Evolutionary conservation across 129 eudicot genomes (phyloP), one percentile per base, ranked within the genome.

Genomic region (Ambrosia artemisiifolia): DNA sequence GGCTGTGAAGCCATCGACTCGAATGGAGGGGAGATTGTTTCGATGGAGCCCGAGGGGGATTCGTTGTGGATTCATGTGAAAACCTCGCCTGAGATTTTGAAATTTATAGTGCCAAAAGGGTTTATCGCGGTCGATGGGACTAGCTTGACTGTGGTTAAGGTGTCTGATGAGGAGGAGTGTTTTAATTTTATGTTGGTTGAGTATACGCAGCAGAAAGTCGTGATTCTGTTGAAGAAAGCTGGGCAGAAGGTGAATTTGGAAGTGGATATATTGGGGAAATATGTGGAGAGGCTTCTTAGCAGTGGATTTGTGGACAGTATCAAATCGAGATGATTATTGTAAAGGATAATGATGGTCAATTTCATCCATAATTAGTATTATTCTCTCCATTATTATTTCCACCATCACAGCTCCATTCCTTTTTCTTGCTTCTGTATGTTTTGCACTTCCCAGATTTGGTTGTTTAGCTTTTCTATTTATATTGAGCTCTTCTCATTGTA

Each of bases 241-340:
- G 96, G 96, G 73, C 83, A 87, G 46, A 93, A 89, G 92, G 98
- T 93, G 79, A 93, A 89, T 84, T 67, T 93, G 82, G 98, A 93
- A 85, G 98, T 89, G 43, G 98, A 89, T 83, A 89, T 93, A 53
- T 81, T 93, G 82, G 98, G 98, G 6, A 89, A 89, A 50, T 89
- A 93, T 79, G 95, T 89, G 8, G 96, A 93, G 80, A 87, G 96
- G 82, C 80, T 89, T 75, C 87, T 93, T 3, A 82, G 79, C 74
- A 76, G 82, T 48, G 96, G 98, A 4, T 85, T 93, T 78, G 78
- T 83, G 20, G 87, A 81, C 24, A 77, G 84, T 44, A 74, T 78
- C 51, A 89, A 82, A 51, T 75, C 76, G 0, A 56, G 80, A n/a
- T 79, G 79, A 40, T 7, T 17, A 67, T 46, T 3, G 34, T 72